phyloP scores from a whole-genome alignment of 2,329 filamentous ascomycete genomes.

The Fusarium succisae region DNA sequence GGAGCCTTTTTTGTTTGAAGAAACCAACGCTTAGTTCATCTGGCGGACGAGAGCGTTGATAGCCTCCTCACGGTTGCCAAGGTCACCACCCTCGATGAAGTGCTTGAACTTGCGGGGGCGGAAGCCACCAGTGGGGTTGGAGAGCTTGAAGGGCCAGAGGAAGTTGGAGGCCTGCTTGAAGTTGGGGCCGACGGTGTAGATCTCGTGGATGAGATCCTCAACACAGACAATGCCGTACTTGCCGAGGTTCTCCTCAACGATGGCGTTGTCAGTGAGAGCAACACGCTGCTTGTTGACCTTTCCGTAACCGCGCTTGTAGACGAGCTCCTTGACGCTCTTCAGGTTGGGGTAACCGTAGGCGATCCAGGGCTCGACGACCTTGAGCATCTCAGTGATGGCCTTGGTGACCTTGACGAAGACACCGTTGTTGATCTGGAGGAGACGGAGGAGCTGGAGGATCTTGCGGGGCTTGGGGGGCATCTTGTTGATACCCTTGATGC shows the following conservation, averaged over 20 bases:
- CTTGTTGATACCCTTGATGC: slow-evolving; percentile 99
- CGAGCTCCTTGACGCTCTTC: slow-evolving; percentile 97
- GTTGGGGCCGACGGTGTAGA: slow-evolving; percentile 98
- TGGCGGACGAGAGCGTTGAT: slow-evolving; percentile 96
- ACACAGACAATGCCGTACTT: slow-evolving; percentile 99
- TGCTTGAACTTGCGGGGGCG: slow-evolving; percentile 97
- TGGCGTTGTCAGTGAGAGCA: slow-evolving; percentile 94
- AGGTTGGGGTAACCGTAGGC: slow-evolving; percentile 99
- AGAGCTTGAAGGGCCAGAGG: slow-evolving; percentile 99
- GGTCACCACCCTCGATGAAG: slow-evolving; percentile 98
- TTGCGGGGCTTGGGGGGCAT: slow-evolving; percentile 99
- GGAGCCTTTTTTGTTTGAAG: slow-evolving; percentile 26
- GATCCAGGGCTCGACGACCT: slow-evolving; percentile 98
- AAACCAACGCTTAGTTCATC: slow-evolving; percentile 81
- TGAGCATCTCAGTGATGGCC: slow-evolving; percentile 96
- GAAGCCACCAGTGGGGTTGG: slow-evolving; percentile 98
- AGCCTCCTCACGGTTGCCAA: slow-evolving; percentile 98
- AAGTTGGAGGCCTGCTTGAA: slow-evolving; percentile 99
- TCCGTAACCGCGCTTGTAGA: slow-evolving; percentile 99
- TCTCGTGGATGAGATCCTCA: slow-evolving; percentile 99
- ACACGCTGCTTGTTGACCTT: slow-evolving; percentile 99
- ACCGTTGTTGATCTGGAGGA: slow-evolving; percentile 99
- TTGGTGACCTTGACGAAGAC: slow-evolving; percentile 98
- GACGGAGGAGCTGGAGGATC: slow-evolving; percentile 98
- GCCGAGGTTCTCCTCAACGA: slow-evolving; percentile 96